phyloP scores from a whole-genome alignment of 169 alveolate species.

The Eimeria zaria region DNA sequence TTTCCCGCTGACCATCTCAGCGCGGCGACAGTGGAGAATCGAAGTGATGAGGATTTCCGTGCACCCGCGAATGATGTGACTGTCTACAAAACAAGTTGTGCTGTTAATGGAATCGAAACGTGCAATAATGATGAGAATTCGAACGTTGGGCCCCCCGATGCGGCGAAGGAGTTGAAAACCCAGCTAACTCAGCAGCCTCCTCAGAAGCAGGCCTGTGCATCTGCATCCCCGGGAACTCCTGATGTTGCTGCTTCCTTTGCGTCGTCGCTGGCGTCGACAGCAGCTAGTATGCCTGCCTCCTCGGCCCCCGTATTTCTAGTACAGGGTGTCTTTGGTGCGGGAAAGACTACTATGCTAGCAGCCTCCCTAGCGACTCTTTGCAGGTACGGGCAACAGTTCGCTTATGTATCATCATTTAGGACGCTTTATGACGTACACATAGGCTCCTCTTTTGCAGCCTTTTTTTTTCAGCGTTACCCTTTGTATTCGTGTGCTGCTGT shows the following conservation, averaged over 20 bases:
- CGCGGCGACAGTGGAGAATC: not conserved
- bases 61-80: not conserved
- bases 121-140: not conserved
- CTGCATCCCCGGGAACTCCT: not conserved
- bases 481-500: not conserved
- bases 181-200: not conserved
- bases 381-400: slow-evolving; percentile 47
- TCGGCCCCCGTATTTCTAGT: slow-evolving; percentile 76
- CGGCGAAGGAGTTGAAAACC: not conserved
- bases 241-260: not conserved
- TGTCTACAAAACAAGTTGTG: not conserved
- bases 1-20: not conserved
- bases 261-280: slow-evolving; percentile 24
- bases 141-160: not conserved
- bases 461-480: not conserved
- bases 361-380: slow-evolving; percentile 68
- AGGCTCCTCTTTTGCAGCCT: not conserved
- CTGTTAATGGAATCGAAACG: not conserved
- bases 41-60: not conserved
- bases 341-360: slow-evolving; percentile 76
- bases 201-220: not conserved
- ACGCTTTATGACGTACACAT: not conserved
- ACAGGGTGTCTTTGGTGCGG: slow-evolving; percentile 85
- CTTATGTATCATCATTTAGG: not conserved
- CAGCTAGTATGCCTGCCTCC: not conserved